phyloP scores from a whole-genome alignment of 2,329 filamentous ascomycete species.

The Colletotrichum sp. region DNA sequence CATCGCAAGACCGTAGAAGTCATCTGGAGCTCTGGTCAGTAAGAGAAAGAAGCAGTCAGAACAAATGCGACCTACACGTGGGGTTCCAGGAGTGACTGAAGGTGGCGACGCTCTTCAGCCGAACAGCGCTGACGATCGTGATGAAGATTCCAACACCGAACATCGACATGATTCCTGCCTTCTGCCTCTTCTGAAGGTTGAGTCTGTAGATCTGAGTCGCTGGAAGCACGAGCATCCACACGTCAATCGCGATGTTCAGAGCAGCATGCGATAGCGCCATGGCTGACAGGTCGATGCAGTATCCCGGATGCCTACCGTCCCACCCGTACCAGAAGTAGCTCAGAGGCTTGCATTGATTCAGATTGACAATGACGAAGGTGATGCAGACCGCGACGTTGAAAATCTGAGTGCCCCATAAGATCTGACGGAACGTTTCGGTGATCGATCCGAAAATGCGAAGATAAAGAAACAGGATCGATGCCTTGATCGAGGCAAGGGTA shows the following conservation, averaged over 20 bases:
- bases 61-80: constrained; percentile 33
- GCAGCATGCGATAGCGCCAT: constrained; percentile 5
- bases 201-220: constrained; percentile 12
- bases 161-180: constrained; percentile 14
- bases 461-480: constrained; percentile 41
- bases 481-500: constrained; percentile 43
- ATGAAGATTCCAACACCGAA: constrained; percentile 11
- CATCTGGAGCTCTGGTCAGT: constrained; percentile 34
- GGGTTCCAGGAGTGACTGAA: constrained; percentile 17
- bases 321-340: constrained; percentile 16
- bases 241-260: constrained; percentile 1
- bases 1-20: constrained; percentile 36
- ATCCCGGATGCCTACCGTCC: neutral
- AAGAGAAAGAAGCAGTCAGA: constrained; percentile 42
- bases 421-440: constrained; percentile 25
- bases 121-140: constrained; percentile 4
- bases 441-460: constrained; percentile 39
- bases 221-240: constrained; percentile 10
- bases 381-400: constrained; percentile 19
- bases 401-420: constrained; percentile 24
- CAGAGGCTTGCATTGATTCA: constrained; percentile 28
- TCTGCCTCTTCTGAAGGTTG: constrained; percentile 14
- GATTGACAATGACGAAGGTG: constrained; percentile 36
- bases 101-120: neutral
- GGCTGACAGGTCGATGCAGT: constrained; percentile 2